Percentiles rank a stretch among this genome's conserved stretches.
Conservation (phyloP, 176 grass and related monocot genomes). For the Zizania latifolia region DNA sequence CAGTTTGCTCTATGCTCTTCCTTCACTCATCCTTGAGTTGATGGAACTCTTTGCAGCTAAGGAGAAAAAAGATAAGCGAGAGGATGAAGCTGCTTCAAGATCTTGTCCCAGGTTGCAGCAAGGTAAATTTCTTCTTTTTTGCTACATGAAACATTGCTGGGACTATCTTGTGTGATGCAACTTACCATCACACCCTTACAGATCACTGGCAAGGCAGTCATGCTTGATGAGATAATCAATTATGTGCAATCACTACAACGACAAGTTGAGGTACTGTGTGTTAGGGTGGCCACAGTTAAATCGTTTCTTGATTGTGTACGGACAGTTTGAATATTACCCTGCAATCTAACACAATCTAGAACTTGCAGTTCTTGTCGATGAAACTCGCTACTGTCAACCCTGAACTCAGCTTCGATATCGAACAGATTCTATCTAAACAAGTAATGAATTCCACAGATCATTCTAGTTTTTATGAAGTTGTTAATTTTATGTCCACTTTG, state of each 20-base stretch:
- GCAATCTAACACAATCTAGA: slow-evolving; percentile 15
- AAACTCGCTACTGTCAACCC: slow-evolving; percentile 93
- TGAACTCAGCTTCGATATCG: slow-evolving; percentile 61
- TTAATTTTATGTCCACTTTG: not conserved
- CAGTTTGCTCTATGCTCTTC: slow-evolving; percentile 24
- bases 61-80: slow-evolving; percentile 98
- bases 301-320: not conserved
- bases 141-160: not conserved
- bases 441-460: slow-evolving; percentile 36
- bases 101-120: slow-evolving; percentile 94
- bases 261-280: slow-evolving; percentile 87
- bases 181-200: slow-evolving; percentile 28
- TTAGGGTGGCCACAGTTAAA: not conserved
- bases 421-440: slow-evolving; percentile 84
- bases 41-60: slow-evolving; percentile 52
- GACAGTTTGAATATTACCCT: not conserved
- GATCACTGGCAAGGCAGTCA: slow-evolving; percentile 96
- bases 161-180: not conserved
- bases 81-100: slow-evolving; percentile 99
- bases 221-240: slow-evolving; percentile 99
- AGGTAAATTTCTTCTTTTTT: slow-evolving; percentile 44
- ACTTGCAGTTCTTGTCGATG: slow-evolving; percentile 92
- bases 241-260: slow-evolving; percentile 97
- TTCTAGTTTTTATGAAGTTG: not conserved
- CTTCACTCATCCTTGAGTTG: slow-evolving; percentile 26